These are phyloP conservation scores for Aspergillus cejpii DNA, from an alignment of 2,329 filamentous ascomycete genomes.

Conservation along the genomic window DNA sequence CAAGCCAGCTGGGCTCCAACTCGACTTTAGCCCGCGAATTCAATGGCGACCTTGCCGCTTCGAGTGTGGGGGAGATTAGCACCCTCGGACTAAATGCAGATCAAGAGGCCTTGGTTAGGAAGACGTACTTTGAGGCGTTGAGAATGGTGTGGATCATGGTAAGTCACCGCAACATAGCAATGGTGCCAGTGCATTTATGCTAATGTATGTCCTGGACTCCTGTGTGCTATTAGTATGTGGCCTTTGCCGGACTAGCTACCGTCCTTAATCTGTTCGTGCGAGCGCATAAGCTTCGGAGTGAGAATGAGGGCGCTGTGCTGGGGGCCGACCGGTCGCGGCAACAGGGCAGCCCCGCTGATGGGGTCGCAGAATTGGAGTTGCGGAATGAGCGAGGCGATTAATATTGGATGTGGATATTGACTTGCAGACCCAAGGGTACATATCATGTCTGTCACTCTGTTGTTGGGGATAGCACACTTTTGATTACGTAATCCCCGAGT, in stretches of 20 bases:
- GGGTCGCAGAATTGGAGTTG: background rate
- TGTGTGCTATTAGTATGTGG: conserved; percentile 1
- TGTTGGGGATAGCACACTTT: no score
- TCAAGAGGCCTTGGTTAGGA: conserved; percentile 2
- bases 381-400: background rate
- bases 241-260: conserved; percentile 4
- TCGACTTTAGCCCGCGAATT: conserved; percentile 1
- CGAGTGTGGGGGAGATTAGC: conserved; percentile 3
- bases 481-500: no score
- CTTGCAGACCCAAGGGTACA: background rate
- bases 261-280: conserved; percentile 2
- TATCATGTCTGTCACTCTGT: no score
- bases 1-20: conserved; percentile 2
- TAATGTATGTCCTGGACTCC: background rate
- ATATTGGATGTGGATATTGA: background rate
- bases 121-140: conserved; percentile 5
- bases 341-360: background rate
- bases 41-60: conserved; percentile 2
- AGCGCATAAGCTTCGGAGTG: conserved; percentile 2
- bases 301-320: conserved; percentile 4
- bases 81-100: background rate
- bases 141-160: conserved; percentile 4
- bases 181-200: background rate
- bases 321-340: conserved; percentile 1
- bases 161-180: background rate